Evolutionary conservation across 768 basidiomycete species (phyloP).

Genomic region (Leccinellum albellum): DNA sequence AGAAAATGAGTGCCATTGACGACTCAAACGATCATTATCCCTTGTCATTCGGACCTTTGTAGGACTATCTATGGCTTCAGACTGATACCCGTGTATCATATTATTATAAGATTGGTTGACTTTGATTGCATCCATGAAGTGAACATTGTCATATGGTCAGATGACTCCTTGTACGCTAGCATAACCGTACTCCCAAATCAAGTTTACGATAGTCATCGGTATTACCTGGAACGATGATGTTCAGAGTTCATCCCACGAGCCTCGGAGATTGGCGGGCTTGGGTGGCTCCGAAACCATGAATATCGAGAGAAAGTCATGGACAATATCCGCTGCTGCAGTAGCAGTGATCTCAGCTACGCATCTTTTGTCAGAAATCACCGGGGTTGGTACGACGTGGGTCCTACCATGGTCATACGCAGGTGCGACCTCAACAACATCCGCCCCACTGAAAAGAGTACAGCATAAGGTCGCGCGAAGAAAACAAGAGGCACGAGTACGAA

Average conservation of each 20-base stretch:
- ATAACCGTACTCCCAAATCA: neutral
- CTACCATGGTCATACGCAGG: constrained; percentile 27
- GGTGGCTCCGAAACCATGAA: constrained; percentile 30
- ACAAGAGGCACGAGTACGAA: constrained; percentile 25
- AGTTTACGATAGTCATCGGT: neutral
- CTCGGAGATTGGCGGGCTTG: constrained; percentile 10
- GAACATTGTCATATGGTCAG: neutral
- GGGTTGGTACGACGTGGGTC: neutral
- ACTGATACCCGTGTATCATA: constrained; percentile 26
- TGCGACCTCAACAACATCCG: constrained; percentile 25
- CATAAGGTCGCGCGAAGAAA: neutral
- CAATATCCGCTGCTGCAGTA: constrained; percentile 42
- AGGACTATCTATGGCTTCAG: constrained; percentile 7
- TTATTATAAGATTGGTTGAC: neutral
- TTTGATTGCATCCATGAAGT: neutral
- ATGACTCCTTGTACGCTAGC: no score
- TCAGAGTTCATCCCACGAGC: constrained; percentile 22
- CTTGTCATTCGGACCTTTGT: constrained; percentile 17
- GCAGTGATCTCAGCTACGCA: constrained; percentile 37
- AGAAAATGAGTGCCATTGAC: neutral
- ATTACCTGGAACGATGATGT: neutral
- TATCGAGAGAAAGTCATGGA: constrained; percentile 44
- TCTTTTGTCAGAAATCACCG: constrained; percentile 4
- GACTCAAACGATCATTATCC: neutral
- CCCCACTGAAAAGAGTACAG: constrained; percentile 12